Evolutionary conservation across 2,329 filamentous ascomycete genomes (phyloP).

Genomic region (Ceratocystis destructans): DNA sequence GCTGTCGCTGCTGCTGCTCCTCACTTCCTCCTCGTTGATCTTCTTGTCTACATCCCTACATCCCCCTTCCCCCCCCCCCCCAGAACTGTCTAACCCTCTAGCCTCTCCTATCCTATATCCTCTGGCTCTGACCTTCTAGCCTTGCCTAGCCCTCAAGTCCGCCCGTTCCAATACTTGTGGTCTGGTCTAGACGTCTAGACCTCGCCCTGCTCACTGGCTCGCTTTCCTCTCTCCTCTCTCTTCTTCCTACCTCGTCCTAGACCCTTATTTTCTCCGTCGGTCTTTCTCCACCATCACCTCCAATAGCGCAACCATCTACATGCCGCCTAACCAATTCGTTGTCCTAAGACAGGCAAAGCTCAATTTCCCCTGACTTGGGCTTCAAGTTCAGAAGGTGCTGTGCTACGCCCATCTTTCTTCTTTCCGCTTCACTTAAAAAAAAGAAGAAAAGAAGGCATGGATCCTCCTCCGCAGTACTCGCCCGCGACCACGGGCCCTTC

Average conservation of each 20-base stretch:
- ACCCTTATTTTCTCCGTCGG: neutral
- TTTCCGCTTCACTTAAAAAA: neutral
- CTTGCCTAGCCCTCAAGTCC: neutral
- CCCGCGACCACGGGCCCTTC: neutral
- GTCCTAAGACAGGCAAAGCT: neutral
- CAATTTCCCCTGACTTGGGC: neutral
- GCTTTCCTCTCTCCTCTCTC: neutral
- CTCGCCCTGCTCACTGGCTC: neutral
- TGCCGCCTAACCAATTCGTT: neutral
- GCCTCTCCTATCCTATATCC: neutral
- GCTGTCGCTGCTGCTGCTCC: neutral
- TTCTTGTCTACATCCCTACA: neutral
- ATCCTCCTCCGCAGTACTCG: conserved; percentile 16
- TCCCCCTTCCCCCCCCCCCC: neutral
- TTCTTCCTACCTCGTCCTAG: neutral
- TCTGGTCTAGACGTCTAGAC: too few relatives aligned
- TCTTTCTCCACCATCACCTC: neutral
- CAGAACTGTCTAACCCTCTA: neutral
- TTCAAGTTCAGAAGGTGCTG: neutral
- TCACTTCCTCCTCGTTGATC: neutral
- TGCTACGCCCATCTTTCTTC: neutral
- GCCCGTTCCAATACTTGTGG: neutral
- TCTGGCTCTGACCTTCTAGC: neutral
- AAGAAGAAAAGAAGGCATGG: neutral
- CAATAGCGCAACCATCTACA: neutral